Evolutionary conservation across 306 rosid genomes (phyloP).

Genomic region (Medicago arabica): DNA sequence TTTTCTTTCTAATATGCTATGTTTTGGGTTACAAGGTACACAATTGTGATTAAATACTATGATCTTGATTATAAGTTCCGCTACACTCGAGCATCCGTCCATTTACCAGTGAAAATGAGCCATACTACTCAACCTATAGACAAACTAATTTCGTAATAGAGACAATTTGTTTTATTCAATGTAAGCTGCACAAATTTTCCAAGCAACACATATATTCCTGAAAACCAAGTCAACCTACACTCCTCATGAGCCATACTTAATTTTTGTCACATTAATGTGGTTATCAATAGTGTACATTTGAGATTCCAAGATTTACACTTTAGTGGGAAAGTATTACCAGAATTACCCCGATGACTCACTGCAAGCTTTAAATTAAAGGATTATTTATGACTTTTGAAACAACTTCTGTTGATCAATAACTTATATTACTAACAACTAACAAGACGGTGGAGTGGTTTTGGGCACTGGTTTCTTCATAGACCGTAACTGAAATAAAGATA

Average conservation of each 20-base stretch:
- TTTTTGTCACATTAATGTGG: too few species aligned
- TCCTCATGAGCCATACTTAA: neutral
- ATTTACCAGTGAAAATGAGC: neutral
- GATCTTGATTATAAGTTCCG: neutral
- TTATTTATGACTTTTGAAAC: too few species aligned
- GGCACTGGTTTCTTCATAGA: neutral
- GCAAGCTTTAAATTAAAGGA: too few species aligned
- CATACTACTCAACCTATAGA: neutral
- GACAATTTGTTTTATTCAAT: conserved; percentile 7
- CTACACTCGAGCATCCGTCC: neutral
- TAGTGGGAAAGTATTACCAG: too few species aligned
- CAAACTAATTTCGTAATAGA: conserved; percentile 9
- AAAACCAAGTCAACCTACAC: conserved; percentile 10
- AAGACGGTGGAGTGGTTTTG: neutral
- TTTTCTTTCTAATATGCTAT: neutral
- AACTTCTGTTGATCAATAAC: too few species aligned
- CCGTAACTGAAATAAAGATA: neutral
- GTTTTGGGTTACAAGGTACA: neutral
- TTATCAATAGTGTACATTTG: too few species aligned
- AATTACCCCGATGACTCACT: too few species aligned
- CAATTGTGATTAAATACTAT: neutral
- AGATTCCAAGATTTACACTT: too few species aligned
- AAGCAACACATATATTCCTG: neutral
- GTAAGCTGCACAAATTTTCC: conserved; percentile 8
- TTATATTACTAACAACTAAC: neutral